Conservation (phyloP, 1,284 basidiomycete species). For the Leucoagaricus sp. region DNA sequence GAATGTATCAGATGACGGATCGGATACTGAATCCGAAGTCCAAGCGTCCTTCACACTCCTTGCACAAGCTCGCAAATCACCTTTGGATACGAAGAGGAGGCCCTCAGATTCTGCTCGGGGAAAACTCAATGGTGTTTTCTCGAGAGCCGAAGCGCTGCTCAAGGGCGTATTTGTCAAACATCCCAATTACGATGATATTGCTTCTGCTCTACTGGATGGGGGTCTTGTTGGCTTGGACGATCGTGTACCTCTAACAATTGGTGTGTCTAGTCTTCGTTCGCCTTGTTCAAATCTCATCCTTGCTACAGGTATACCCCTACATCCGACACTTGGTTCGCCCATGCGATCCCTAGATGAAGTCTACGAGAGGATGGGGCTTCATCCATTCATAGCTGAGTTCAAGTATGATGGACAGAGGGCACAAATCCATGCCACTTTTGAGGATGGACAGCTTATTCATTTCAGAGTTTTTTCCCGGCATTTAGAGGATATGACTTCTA, state of each 20-base stretch:
- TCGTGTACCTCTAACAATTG: conserved; percentile 77
- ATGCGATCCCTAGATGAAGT: conserved; percentile 85
- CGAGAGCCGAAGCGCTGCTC: conserved; percentile 63
- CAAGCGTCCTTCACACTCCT: conserved; percentile 42
- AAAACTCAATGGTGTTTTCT: conserved; percentile 48
- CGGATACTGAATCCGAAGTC: neutral
- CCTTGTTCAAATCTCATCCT: neutral
- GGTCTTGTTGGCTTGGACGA: conserved; percentile 64
- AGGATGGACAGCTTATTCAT: conserved; percentile 37
- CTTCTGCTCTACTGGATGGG: conserved; percentile 60
- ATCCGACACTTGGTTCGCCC: conserved; percentile 80
- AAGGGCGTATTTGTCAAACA: conserved; percentile 84
- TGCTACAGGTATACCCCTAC: conserved; percentile 65
- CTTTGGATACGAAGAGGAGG: conserved; percentile 45
- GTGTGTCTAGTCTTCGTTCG: conserved; percentile 39
- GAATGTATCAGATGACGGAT: conserved; percentile 25
- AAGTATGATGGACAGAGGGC: conserved; percentile 90
- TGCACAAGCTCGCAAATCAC: conserved; percentile 35
- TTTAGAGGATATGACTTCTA: conserved; percentile 90
- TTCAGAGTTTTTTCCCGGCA: conserved; percentile 87
- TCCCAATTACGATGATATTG: conserved; percentile 85
- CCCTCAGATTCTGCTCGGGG: conserved; percentile 44
- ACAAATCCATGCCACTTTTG: conserved; percentile 74
- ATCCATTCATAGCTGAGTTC: conserved; percentile 78
- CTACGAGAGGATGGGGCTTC: conserved; percentile 67